A percentile compares a stretch with the other conserved stretches of the same genome.
These are phyloP conservation scores for Arachnomyces sp. DNA, from an alignment of 2,329 filamentous ascomycete species.

Conservation along the genomic window DNA sequence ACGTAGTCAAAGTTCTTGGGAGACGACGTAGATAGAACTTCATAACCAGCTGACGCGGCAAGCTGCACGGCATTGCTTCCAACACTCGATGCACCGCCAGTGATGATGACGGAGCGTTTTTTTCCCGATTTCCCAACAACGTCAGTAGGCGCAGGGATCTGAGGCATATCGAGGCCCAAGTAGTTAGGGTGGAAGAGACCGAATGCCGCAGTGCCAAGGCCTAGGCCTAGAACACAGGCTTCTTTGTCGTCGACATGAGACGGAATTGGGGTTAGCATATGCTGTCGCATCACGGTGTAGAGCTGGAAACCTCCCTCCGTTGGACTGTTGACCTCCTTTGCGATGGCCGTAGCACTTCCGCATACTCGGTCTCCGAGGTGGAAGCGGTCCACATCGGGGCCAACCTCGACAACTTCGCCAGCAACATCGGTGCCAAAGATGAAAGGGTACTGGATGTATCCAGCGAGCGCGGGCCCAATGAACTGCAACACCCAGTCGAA, in stretches of 20 bases:
- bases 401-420: conserved; percentile 40
- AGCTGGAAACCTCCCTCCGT: conserved; percentile 18
- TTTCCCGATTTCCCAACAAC: not conserved
- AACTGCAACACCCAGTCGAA: conserved; percentile 34
- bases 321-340: conserved; percentile 10
- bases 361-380: conserved; percentile 39
- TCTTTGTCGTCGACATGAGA: conserved; percentile 10
- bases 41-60: conserved; percentile 35
- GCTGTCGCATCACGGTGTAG: conserved; percentile 14
- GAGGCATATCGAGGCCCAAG: conserved; percentile 12
- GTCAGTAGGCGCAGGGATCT: conserved; percentile 1
- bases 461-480: conserved; percentile 15
- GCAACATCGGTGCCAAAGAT: conserved; percentile 38
- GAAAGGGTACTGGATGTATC: conserved; percentile 24
- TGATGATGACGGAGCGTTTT: conserved; percentile 6
- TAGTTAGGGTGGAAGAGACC: conserved; percentile 16
- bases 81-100: conserved; percentile 37
- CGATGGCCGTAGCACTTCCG: conserved; percentile 16
- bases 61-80: conserved; percentile 43
- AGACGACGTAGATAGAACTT: conserved; percentile 38
- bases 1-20: conserved; percentile 36
- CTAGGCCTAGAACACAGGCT: conserved; percentile 16
- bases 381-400: conserved; percentile 37
- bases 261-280: conserved; percentile 13
- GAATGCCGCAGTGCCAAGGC: conserved; percentile 15